These are phyloP conservation scores for Marasmius sp. DNA, from an alignment of 1,284 basidiomycete species.

Conservation along the genomic window DNA sequence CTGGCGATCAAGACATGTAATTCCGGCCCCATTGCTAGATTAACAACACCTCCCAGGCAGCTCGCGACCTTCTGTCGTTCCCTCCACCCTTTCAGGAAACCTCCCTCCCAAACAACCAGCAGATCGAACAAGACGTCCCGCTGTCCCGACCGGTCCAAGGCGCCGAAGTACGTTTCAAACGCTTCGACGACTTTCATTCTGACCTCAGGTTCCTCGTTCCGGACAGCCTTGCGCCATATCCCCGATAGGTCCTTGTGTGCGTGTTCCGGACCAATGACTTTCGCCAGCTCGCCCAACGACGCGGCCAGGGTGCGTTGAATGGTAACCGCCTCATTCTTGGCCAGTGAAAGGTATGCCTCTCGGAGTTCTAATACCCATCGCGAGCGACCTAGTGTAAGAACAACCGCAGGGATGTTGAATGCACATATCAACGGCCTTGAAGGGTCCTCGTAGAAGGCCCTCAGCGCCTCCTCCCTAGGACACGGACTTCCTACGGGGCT, in stretches of 20 bases:
- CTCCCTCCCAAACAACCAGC: constrained; percentile 62
- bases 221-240: constrained; percentile 68
- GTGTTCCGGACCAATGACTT: constrained; percentile 76
- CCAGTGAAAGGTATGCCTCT: constrained; percentile 66
- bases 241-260: constrained; percentile 72
- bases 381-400: constrained; percentile 75
- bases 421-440: constrained; percentile 86
- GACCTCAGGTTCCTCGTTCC: constrained; percentile 66
- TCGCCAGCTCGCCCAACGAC: constrained; percentile 87
- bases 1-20: constrained; percentile 31
- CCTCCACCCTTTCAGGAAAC: constrained; percentile 75
- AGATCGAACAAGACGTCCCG: constrained; percentile 53
- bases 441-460: constrained; percentile 52
- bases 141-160: constrained; percentile 53
- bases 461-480: constrained; percentile 26
- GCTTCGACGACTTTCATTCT: constrained; percentile 70
- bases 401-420: constrained; percentile 94
- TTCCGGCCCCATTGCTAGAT: constrained; percentile 31
- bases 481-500: constrained; percentile 1
- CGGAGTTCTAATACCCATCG: constrained; percentile 78
- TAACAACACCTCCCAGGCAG: constrained; percentile 51
- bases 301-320: constrained; percentile 83
- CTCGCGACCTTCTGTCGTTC: constrained; percentile 74
- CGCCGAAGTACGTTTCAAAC: constrained; percentile 57
- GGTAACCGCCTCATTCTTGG: constrained; percentile 55